Percentiles rank a stretch among this genome's conserved stretches.
Evolutionary conservation across 805 yeast species (phyloP).

Genomic region (Saccharomycopsis amapae): DNA sequence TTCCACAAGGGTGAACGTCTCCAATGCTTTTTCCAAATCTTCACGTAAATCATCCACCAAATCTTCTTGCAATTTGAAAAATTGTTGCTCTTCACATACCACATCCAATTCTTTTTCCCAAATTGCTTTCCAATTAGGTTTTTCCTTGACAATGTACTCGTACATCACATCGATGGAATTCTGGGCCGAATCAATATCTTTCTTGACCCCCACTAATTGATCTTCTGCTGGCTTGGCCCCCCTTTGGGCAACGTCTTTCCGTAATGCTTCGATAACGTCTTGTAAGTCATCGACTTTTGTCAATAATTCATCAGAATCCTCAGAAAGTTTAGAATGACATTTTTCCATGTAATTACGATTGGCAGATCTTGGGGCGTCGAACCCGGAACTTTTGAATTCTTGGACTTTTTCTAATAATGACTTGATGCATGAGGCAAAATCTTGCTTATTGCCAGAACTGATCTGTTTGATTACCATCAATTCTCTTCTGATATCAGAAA

Average conservation of each 20-base stretch:
- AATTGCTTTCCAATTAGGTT: conserved; percentile 78
- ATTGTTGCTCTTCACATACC: conserved; percentile 91
- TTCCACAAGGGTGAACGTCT: conserved; percentile 75
- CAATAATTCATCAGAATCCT: conserved; percentile 66
- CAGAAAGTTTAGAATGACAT: conserved; percentile 66
- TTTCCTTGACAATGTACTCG: conserved; percentile 60
- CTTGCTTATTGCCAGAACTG: conserved; percentile 38
- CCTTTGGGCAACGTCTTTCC: conserved; percentile 87
- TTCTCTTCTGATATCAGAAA: conserved; percentile 49
- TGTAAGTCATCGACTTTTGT: conserved; percentile 85
- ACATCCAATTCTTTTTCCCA: conserved; percentile 90
- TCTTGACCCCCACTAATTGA: conserved; percentile 58
- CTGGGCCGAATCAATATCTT: conserved; percentile 58
- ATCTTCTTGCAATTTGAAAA: conserved; percentile 83
- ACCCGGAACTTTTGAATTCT: conserved; percentile 43
- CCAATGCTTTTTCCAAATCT: conserved; percentile 72
- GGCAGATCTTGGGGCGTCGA: conserved; percentile 30
- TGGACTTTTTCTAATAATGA: conserved; percentile 40
- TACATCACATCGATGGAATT: conserved; percentile 45
- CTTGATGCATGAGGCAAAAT: conserved; percentile 37
- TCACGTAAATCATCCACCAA: conserved; percentile 70
- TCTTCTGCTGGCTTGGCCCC: conserved; percentile 76
- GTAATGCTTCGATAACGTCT: conserved; percentile 80
- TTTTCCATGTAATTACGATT: conserved; percentile 59
- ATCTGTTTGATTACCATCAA: conserved; percentile 52